Evolutionary conservation across 2,329 filamentous ascomycete species (phyloP), one percentile per base, ranked within the genome.

Genomic region (Mycosphaerelloides madeirae): DNA sequence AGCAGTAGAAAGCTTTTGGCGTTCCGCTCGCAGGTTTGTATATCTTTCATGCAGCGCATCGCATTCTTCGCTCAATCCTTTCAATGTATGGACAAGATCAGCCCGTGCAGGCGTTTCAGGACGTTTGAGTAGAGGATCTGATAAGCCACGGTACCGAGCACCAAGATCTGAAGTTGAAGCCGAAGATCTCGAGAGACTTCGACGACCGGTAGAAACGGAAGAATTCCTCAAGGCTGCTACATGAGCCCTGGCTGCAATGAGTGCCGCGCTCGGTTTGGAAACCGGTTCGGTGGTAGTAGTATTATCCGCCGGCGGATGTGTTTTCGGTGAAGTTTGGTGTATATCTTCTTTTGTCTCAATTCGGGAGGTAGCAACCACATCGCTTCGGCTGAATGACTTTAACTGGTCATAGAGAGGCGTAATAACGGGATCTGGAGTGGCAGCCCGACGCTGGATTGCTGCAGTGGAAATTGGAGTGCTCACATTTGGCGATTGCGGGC

Each of bases 1-100:
- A 15, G 36, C 38, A 14, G 41, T 49, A 3, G 57, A 56, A 31
- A 63, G 32, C 37, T 49, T 55, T 31, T 61, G 59, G 12, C 61
- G 56, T 22, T 63, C 60, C 3, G 52, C 52, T 2, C 60, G 58
- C 15, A 64, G 44, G 28, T 38, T 53, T 13, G 57, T 50, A 38
- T 64, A 63, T 37, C 57, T 49, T 8, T 45, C 41, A 33, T 60
- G 53, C 15, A 64, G 42, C 8, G 53, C 48, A n/a, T 61, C 58
- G 12, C 49, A 57, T 41, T 64, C 54, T 36, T 48, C 42, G 13
- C 50, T 50, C 6, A 62, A 47, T 19, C 45, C 40, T 32, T 45
- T 46, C 31, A 55, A 28, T 3, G 43, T 48, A 9, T 41, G 43
- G 19, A 50, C 32, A 6, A 50, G 48, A 29, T 55, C 50, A 15